Evolutionary conservation across 73 alveolate genomes (phyloP), one percentile per base, ranked within the genome.

Genomic region (Paramecium pentaurelia): DNA sequence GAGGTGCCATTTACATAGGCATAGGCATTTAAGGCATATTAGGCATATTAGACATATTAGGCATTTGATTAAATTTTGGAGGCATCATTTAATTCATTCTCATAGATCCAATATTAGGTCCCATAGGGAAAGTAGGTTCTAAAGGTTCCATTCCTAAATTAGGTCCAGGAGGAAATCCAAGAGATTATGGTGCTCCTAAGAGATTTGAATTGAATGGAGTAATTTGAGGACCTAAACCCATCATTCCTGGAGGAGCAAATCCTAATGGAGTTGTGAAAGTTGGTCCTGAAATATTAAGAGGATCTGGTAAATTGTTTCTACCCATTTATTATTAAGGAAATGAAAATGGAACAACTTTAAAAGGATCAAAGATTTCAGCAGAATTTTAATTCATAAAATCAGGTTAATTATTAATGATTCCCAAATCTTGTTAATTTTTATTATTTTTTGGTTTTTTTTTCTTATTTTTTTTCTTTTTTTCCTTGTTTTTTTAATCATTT

Each of bases 341-440:
- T 32, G 84, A 64, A 64, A 64, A 64, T 14, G 84, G 84, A 28
- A 51, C 47, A 14, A 34, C 49, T 64, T 64, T 64, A 11, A 64
- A 64, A 64, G 84, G 84, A 64, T 64, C 84, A 34, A 64, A 64
- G 20, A 64, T 32, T 64, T 64, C 84, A 64, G 42, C 47, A 64
- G 84, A 64, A 64, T 64, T 64, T 16, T 64, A 34, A 8, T 18
- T 54, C 70, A 32, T 12, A 27, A 64, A 64, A 32, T 64, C 84
- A 6, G 51, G 28, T 64, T 28, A 34, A 64, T 7, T 64, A 32
- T 64, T 64, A 0, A 64, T 64, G 11, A 64, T 20, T 0, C 10
- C 47, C 47, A 64, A 3, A 14, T 64, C 84, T 64, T 28, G 9
- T 64, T 64, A 64, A 64, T 64, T 64, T 25, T 54, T 54, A 54